phyloP scores from a whole-genome alignment of 768 basidiomycete species.

The Russula sp. region DNA sequence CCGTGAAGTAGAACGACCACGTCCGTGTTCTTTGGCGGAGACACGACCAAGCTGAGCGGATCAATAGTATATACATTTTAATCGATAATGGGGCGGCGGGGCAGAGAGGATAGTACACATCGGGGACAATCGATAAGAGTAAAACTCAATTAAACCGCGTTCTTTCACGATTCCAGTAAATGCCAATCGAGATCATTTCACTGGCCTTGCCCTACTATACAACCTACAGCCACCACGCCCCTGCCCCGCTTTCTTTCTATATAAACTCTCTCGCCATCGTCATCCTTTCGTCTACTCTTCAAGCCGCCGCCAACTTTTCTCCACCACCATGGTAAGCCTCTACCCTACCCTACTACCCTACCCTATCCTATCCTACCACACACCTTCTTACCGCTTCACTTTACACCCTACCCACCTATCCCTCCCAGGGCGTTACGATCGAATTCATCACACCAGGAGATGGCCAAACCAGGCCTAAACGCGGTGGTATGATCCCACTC shows the following conservation, averaged over 20 bases:
- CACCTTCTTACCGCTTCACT: conserved; percentile 9
- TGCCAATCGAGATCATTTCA: conserved; percentile 16
- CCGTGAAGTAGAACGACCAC: too few species aligned
- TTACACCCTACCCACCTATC: too few species aligned
- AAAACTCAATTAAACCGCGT: conserved; percentile 22
- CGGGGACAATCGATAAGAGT: conserved; percentile 25
- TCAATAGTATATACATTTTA: background rate
- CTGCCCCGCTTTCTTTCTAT: conserved; percentile 25
- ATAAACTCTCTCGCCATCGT: conserved; percentile 27
- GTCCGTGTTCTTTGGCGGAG: too few species aligned
- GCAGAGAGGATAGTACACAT: background rate
- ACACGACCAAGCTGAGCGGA: background rate
- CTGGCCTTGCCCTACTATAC: background rate
- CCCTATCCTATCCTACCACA: background rate
- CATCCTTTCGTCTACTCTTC: conserved; percentile 4
- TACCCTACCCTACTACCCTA: background rate
- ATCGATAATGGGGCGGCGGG: background rate
- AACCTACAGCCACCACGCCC: conserved; percentile 23
- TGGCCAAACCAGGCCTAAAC: conserved; percentile 60
- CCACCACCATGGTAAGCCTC: conserved; percentile 25
- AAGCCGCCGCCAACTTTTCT: conserved; percentile 4
- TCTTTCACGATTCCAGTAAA: conserved; percentile 13
- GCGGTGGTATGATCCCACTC: conserved; percentile 52
- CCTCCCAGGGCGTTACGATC: conserved; percentile 65
- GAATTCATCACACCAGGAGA: conserved; percentile 60